These are phyloP conservation scores for Gossypium stocksii DNA, from an alignment of 345 rosid genomes.

Conservation along the genomic window DNA sequence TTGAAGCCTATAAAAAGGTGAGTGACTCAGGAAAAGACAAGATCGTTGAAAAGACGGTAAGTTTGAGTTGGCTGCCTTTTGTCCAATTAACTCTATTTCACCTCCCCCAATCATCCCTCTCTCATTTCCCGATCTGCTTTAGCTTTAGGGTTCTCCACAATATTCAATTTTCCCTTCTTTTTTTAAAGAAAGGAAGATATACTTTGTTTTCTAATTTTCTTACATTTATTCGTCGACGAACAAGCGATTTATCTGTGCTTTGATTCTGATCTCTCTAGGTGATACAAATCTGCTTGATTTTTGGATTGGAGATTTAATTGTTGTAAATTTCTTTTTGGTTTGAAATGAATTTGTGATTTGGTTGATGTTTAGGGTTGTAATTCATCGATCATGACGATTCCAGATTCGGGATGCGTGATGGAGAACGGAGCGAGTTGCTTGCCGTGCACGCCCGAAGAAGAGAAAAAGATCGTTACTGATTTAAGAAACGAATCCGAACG, in stretches of 20 bases:
- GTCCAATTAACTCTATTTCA: neutral
- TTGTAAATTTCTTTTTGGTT: neutral
- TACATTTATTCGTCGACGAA: constrained; percentile 5
- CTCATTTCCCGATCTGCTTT: constrained; percentile 7
- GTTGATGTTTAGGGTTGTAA: constrained; percentile 19
- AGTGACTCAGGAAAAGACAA: constrained; percentile 24
- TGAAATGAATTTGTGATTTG: neutral
- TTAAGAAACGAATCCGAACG: neutral
- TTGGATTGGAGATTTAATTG: neutral
- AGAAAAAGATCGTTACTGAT: neutral
- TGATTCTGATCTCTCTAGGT: constrained; percentile 28
- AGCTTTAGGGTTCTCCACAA: constrained; percentile 25
- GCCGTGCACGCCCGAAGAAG: neutral
- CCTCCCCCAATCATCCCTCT: neutral
- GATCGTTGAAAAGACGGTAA: constrained; percentile 27
- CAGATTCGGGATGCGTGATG: neutral
- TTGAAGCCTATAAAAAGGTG: constrained; percentile 31
- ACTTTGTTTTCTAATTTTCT: constrained; percentile 7
- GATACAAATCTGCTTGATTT: constrained; percentile 7
- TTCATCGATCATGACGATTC: neutral
- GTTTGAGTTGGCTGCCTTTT: neutral
- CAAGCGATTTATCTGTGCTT: neutral
- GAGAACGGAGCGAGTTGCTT: neutral
- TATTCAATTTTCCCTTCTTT: constrained; percentile 7
- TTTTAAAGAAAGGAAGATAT: neutral